Evolutionary conservation across 768 basidiomycete species (phyloP).

Genomic region (Cytidiella melzeri): DNA sequence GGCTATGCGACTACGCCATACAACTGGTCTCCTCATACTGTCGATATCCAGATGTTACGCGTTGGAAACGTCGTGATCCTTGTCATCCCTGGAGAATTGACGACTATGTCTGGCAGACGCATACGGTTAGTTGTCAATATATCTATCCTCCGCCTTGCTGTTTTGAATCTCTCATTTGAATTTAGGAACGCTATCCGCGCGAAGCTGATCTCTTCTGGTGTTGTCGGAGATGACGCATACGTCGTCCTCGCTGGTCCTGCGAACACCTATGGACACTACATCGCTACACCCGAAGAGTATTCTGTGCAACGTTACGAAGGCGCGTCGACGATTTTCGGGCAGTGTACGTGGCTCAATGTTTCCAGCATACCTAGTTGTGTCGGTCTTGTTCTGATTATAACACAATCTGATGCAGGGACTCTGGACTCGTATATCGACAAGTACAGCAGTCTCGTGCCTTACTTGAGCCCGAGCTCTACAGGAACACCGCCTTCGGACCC

Average conservation of each 20-base stretch:
- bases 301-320: conserved; percentile 74
- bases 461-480: conserved; percentile 43
- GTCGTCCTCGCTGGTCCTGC: conserved; percentile 80
- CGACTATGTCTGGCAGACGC: conserved; percentile 77
- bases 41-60: conserved; percentile 73
- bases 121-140: conserved; percentile 45
- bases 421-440: conserved; percentile 79
- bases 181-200: conserved; percentile 60
- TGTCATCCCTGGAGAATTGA: conserved; percentile 72
- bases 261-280: conserved; percentile 73
- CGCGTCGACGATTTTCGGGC: conserved; percentile 73
- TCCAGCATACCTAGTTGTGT: too few relatives aligned
- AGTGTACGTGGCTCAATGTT: conserved; percentile 47
- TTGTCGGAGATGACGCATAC: conserved; percentile 62
- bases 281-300: conserved; percentile 71
- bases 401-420: conserved; percentile 52
- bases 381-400: too few relatives aligned
- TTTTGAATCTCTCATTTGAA: background rate
- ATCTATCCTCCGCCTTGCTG: background rate
- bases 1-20: conserved; percentile 65
- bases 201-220: conserved; percentile 53
- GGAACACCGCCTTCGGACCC: conserved; percentile 55
- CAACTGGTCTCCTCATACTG: conserved; percentile 67
- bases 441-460: conserved; percentile 60
- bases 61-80: conserved; percentile 72